Evolutionary conservation across 225 moss, liverwort and hornwort genomes (phyloP), one percentile per base, ranked within the genome.

Genomic region (Antitrichia curtipendula): DNA sequence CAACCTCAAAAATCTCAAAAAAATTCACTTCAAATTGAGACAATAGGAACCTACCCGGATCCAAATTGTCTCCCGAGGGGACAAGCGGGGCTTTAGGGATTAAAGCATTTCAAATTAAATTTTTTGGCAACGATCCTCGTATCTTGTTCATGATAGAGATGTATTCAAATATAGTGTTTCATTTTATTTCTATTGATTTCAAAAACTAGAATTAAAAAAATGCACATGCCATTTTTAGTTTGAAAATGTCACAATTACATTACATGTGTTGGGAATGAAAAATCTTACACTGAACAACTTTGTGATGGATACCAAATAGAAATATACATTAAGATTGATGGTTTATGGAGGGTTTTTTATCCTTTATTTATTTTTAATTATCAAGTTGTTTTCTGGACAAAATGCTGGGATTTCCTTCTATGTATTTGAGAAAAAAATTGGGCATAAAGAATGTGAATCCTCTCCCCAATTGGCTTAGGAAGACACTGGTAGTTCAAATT

Each of bases 41-140:
- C n/a, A n/a, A n/a, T n/a, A n/a, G n/a, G n/a, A n/a, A n/a, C n/a
- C n/a, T n/a, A n/a, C n/a, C n/a, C n/a, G n/a, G n/a, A n/a, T n/a
- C n/a, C n/a, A n/a, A n/a, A n/a, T n/a, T n/a, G n/a, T n/a, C n/a
- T n/a, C n/a, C n/a, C n/a, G n/a, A n/a, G n/a, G n/a, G n/a, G n/a
- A n/a, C n/a, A n/a, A n/a, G n/a, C n/a, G n/a, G n/a, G n/a, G n/a
- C n/a, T n/a, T n/a, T n/a, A n/a, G n/a, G n/a, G n/a, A n/a, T n/a
- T n/a, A n/a, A n/a, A 68, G 21, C 38, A 23, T 23, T 38, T 43
- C 16, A 71, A 71, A 43, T 43, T 28, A 16, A 71, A 10, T 2
- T 29, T 28, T 0, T 45, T 1, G 29, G 5, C 0, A 16, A 2
- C 0, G 0, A 28, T 1, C 16, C 7, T 43, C 0, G 1, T 71